Percentiles rank a stretch among this genome's conserved stretches.
Evolutionary conservation across 108 stramenopile genomes (phyloP).

Genomic region (Aurantiochytrium sp.): DNA sequence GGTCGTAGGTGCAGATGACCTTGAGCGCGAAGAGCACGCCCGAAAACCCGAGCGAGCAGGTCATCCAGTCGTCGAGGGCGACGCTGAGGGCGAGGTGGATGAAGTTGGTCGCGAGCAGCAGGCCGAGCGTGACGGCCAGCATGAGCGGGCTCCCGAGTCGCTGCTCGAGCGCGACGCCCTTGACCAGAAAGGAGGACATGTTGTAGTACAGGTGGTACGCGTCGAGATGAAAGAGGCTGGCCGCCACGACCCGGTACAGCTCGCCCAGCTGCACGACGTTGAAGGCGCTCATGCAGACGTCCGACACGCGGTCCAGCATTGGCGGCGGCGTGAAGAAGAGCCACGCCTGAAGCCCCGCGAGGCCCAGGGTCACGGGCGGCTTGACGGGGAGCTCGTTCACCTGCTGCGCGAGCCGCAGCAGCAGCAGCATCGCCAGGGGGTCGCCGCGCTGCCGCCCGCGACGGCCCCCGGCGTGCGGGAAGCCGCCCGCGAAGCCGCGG

Average conservation of each 20-base stretch:
- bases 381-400: neutral
- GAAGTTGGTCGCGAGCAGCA: neutral
- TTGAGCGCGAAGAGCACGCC: slow-evolving; percentile 41
- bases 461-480: neutral
- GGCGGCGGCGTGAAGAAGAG: neutral
- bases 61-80: neutral
- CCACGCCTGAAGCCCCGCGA: neutral
- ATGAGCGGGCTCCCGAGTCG: neutral
- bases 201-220: slow-evolving; percentile 42
- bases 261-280: neutral
- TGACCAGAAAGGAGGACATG: slow-evolving; percentile 32
- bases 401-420: neutral
- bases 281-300: neutral
- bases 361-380: slow-evolving; percentile 15
- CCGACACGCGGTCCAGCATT: too few relatives aligned
- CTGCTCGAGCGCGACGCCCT: slow-evolving; percentile 35
- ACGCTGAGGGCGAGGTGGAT: slow-evolving; percentile 1
- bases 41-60: slow-evolving; percentile 38
- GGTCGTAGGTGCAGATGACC: neutral
- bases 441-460: neutral
- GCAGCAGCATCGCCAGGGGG: neutral
- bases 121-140: neutral
- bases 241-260: neutral
- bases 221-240: slow-evolving; percentile 36
- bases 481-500: neutral